Base-by-base conservation (phyloP, 2,329 filamentous ascomycete genomes). In the Arthrobotrys conoides region DNA sequence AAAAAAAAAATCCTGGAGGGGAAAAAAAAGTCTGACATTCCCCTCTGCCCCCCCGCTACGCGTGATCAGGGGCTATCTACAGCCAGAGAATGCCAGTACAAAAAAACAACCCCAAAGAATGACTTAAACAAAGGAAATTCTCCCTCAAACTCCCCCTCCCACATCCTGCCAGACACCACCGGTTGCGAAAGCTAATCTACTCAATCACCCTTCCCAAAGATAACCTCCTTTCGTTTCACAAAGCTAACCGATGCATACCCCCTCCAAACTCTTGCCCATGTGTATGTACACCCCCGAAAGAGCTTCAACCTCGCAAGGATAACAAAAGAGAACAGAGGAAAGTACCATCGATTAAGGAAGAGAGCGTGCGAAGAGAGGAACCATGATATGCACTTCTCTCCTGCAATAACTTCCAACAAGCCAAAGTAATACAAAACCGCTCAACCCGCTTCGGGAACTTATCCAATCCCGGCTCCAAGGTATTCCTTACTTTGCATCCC, bases 71-170 rank as follows among this genome's bases (percentile, higher is more conserved):
- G n/a, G 38, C 66, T 33, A 46, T 61, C 33, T 70, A 61, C 51
- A 61, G 48, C 48, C 48, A 38, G 22, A 36, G 33, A 61, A 48
- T 10, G 38, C 20, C 33, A 48, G 41, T 6, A 22, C 33, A n/a
- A 48, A 46, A 57, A 48, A 70, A 59, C 48, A 41, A 59, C 46
- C 65, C 38, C 9, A 68, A 53, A 67, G 51, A 75, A 75, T 24
- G 57, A 36, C 33, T 5, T 67, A 48, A 67, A 61, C 41, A 48
- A 76, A 53, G 41, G 14, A 76, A 57, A 57, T 61, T 30, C 48
- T 59, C 61, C 67, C 59, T 14, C 46, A 57, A 27, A 55, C 55
- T 14, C 71, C 65, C 51, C 48, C 49, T 20, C 38, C 10, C 48
- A 59, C 44, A 22, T 55, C 66, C 51, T 55, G 18, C 30, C 67